Conservation (phyloP, 345 rosid genomes). For the Garcia nutans region DNA sequence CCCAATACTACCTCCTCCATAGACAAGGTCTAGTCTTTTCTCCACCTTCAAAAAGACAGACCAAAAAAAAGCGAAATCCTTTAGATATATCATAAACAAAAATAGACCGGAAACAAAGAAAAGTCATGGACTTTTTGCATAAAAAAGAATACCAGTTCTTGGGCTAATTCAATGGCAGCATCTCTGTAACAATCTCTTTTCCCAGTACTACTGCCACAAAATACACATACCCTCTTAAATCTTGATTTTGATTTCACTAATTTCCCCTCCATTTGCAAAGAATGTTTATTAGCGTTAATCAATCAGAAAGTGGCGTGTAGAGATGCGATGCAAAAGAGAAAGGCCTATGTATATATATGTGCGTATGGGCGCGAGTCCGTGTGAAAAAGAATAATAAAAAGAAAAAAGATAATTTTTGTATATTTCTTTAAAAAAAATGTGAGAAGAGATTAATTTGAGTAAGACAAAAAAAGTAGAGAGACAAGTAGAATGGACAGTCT, state of each 20-base stretch:
- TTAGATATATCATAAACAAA: not conserved
- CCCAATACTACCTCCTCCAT: slow-evolving; percentile 95
- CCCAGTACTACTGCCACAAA: slow-evolving; percentile 35
- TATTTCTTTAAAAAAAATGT: too few relatives aligned
- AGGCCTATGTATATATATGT: not conserved
- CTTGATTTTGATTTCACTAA: slow-evolving; percentile 24
- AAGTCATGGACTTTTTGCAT: not conserved
- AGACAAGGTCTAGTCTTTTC: slow-evolving; percentile 77
- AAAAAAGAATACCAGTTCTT: slow-evolving; percentile 24
- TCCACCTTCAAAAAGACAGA: slow-evolving; percentile 40
- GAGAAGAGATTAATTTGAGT: not conserved
- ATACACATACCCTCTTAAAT: slow-evolving; percentile 31
- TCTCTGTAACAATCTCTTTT: slow-evolving; percentile 30
- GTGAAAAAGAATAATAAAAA: not conserved
- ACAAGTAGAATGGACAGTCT: slow-evolving; percentile 5
- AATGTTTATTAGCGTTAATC: too few relatives aligned
- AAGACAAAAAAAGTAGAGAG: not conserved
- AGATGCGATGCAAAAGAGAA: not conserved
- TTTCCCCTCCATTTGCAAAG: slow-evolving; percentile 12
- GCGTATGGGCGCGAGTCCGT: too few relatives aligned
- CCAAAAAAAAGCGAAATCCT: not conserved
- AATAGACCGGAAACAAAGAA: not conserved
- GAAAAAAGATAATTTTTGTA: not conserved
- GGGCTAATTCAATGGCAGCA: slow-evolving; percentile 33
- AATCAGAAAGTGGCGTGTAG: not conserved